These are phyloP conservation scores for Coemansia sp. DNA, from an alignment of 192 early-diverging fungal genomes.

Conservation along the genomic window DNA sequence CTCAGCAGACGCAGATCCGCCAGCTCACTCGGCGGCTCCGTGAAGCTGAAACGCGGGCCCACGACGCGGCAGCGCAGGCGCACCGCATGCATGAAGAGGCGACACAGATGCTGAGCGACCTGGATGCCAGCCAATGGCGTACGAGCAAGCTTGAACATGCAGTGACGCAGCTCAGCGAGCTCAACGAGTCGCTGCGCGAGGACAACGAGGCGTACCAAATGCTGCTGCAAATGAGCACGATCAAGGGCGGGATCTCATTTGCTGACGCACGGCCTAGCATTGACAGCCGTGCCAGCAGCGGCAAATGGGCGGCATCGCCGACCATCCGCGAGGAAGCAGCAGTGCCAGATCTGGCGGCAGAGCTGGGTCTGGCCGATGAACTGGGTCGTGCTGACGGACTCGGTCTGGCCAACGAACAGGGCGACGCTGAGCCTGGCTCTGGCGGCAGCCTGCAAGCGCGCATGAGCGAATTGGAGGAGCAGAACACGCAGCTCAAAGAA, in stretches of 20 bases:
- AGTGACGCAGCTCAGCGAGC: slow-evolving; percentile 60
- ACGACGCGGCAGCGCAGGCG: slow-evolving; percentile 27
- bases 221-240: slow-evolving; percentile 76
- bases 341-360: slow-evolving; percentile 47
- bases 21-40: slow-evolving; percentile 34
- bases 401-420: not conserved
- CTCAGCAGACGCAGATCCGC: slow-evolving; percentile 25
- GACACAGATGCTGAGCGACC: slow-evolving; percentile 20
- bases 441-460: slow-evolving; percentile 16
- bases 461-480: slow-evolving; percentile 40
- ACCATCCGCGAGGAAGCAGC: slow-evolving; percentile 15
- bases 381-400: slow-evolving; percentile 9
- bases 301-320: slow-evolving; percentile 25
- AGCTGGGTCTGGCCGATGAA: slow-evolving; percentile 42
- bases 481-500: slow-evolving; percentile 40
- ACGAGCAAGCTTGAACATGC: slow-evolving; percentile 60
- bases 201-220: slow-evolving; percentile 83
- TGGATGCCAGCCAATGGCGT: slow-evolving; percentile 20
- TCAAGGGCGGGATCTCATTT: slow-evolving; percentile 73
- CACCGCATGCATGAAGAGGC: slow-evolving; percentile 29
- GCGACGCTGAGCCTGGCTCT: not conserved
- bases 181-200: slow-evolving; percentile 72
- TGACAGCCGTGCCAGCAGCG: slow-evolving; percentile 49
- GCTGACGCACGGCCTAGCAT: slow-evolving; percentile 41
- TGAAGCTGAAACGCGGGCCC: slow-evolving; percentile 39